phyloP scores from a whole-genome alignment of 257 asterid species.

The Ilex asprella region DNA sequence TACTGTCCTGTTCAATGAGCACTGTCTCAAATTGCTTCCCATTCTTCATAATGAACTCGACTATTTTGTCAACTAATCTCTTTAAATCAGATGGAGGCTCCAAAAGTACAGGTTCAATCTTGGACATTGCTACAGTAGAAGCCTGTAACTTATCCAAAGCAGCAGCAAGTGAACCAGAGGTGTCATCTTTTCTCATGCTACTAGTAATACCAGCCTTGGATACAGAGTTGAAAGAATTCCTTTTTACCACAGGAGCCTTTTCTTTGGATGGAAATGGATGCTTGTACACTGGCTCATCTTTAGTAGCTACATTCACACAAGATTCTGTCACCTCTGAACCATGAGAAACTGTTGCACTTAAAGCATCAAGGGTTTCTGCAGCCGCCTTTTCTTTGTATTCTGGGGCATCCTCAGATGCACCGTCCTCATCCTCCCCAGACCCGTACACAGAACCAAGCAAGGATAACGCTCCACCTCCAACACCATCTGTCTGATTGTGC shows the following conservation, averaged over 20 bases:
- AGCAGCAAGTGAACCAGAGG: constrained; percentile 24
- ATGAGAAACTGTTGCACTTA: constrained; percentile 19
- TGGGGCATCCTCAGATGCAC: constrained; percentile 24
- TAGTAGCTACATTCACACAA: constrained; percentile 23
- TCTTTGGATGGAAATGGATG: constrained; percentile 38
- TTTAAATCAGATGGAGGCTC: constrained; percentile 84
- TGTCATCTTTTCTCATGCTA: constrained; percentile 31
- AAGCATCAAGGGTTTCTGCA: constrained; percentile 13
- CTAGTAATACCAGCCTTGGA: constrained; percentile 35
- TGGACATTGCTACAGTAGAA: constrained; percentile 24
- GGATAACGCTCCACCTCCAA: constrained; percentile 64
- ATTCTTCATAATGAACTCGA: constrained; percentile 64
- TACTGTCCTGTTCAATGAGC: constrained; percentile 68
- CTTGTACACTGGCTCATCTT: constrained; percentile 27
- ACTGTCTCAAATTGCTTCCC: constrained; percentile 82
- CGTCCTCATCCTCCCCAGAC: constrained; percentile 84
- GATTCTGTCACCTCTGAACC: constrained; percentile 29
- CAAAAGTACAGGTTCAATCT: constrained; percentile 28
- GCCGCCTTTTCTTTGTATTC: constrained; percentile 22
- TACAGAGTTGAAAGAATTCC: constrained; percentile 37
- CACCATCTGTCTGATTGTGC: constrained; percentile 22
- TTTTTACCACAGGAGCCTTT: constrained; percentile 44
- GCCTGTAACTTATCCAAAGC: constrained; percentile 32
- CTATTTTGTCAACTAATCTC: constrained; percentile 68
- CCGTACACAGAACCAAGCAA: constrained; percentile 90